Base-by-base conservation (phyloP, 768 basidiomycete species). In the Tubosaeta brunneosetosa region DNA sequence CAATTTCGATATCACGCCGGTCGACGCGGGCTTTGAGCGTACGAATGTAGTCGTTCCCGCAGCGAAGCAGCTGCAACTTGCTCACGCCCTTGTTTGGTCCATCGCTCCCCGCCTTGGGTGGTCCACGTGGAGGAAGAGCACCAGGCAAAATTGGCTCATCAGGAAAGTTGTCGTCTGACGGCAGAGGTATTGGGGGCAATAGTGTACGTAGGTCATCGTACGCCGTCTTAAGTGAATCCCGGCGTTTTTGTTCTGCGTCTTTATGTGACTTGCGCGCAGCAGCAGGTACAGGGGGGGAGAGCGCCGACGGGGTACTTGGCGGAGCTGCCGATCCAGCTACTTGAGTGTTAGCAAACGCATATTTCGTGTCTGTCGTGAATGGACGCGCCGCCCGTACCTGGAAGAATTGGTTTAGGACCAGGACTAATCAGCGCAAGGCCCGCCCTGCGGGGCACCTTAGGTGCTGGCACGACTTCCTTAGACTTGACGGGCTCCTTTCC, bases 61-160 rank as follows among this genome's bases (percentile, higher is more conserved):
- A 94, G 53, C 91, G 84, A 50, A 97, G 70, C 34, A 97, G 73
- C 70, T 95, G 94, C 51, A 97, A 74, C 75, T 97, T 97, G 75
- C 90, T 92, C 44, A 97, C 92, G 14, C 85, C 86, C 63, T 94
- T 88, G 69, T 97, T 97, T 10, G 94, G 94, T n/a, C 94, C 93
- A 53, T 94, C 91, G 3, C 82, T 77, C 47, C 88, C 81, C 25
- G 86, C 82, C 68, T 93, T 83, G 4, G 92, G 91, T 8, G 94
- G 88, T 0, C 94, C 88, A 9, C 94, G 79, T 1, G 94, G 94
- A 0, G 94, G 94, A 14, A 94, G 79, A 1, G 89, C 87, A 26
- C 94, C 94, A 7, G 94, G 93, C 2, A 94, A 77, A 3, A 86
- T 72, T 0, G 89, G 87, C 60, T 89, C 87, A 61, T 85, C 78